A percentile compares a stretch with the other conserved stretches of the same genome.
Conservation (phyloP, 2,329 filamentous ascomycete genomes). For the Penicillium sp. region DNA sequence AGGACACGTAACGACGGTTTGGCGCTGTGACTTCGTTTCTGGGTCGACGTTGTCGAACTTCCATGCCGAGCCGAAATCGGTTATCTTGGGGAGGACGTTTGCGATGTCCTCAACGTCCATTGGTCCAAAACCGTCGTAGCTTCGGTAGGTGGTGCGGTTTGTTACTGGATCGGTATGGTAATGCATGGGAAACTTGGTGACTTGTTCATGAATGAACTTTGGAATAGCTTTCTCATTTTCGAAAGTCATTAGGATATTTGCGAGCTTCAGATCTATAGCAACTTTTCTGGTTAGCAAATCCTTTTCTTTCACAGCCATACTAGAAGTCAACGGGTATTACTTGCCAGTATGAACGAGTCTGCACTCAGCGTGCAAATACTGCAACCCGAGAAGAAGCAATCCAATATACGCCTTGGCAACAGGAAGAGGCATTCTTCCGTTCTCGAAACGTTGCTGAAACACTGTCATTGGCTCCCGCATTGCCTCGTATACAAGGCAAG, state of each 20-base stretch:
- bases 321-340: not conserved
- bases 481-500: constrained; percentile 31
- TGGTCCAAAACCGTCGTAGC: constrained; percentile 24
- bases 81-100: constrained; percentile 8
- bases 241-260: constrained; percentile 34
- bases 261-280: constrained; percentile 33
- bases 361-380: constrained; percentile 37
- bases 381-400: constrained; percentile 32
- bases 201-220: constrained; percentile 14
- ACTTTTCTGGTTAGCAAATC: not conserved
- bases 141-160: constrained; percentile 25
- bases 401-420: constrained; percentile 28
- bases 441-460: constrained; percentile 22
- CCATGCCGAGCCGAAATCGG: constrained; percentile 25
- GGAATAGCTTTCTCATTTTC: constrained; percentile 17
- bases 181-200: constrained; percentile 17
- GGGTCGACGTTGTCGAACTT: not conserved
- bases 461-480: constrained; percentile 31
- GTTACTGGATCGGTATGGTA: constrained; percentile 17
- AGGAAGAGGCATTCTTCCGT: constrained; percentile 21
- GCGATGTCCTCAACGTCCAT: constrained; percentile 8
- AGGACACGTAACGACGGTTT: constrained; percentile 27
- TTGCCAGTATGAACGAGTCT: constrained; percentile 34
- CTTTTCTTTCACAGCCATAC: no score
- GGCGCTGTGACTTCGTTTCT: constrained; percentile 4